A percentile compares a stretch with the other conserved stretches of the same genome.
phyloP scores from a whole-genome alignment of 257 asterid genomes.

The Forsythia suspensa region DNA sequence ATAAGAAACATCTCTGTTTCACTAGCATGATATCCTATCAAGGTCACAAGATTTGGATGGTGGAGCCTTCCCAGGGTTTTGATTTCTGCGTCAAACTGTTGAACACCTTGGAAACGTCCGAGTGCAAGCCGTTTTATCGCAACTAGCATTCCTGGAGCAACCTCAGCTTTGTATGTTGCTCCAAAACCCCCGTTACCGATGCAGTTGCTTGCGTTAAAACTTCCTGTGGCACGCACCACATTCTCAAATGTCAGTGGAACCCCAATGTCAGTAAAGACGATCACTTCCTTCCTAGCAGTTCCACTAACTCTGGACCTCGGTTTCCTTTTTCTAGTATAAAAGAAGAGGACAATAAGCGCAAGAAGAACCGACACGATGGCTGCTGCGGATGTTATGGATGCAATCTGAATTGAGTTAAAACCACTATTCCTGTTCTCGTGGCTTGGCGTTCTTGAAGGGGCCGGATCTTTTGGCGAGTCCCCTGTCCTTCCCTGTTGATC shows the following conservation, averaged over 20 bases:
- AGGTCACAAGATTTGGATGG: constrained; percentile 81
- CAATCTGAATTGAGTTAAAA: constrained; percentile 75
- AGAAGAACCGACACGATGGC: constrained; percentile 76
- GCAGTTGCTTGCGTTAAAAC: constrained; percentile 85
- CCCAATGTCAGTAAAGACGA: constrained; percentile 70
- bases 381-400: constrained; percentile 80
- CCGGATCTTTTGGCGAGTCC: constrained; percentile 32
- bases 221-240: constrained; percentile 77
- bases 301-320: constrained; percentile 90
- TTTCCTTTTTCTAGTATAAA: constrained; percentile 74
- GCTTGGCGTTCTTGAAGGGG: constrained; percentile 34
- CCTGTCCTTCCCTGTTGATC: constrained; percentile 54
- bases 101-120: constrained; percentile 76
- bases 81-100: constrained; percentile 84
- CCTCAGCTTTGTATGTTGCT: constrained; percentile 92
- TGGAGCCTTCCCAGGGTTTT: constrained; percentile 79
- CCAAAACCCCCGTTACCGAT: constrained; percentile 97
- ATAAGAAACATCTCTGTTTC: constrained; percentile 90
- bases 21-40: constrained; percentile 87
- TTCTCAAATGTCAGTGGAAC: constrained; percentile 74
- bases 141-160: constrained; percentile 76
- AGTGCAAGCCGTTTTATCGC: constrained; percentile 83
- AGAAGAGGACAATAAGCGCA: constrained; percentile 65
- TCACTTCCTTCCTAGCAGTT: constrained; percentile 73
- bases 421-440: constrained; percentile 32